Conservation (phyloP, 2,329 filamentous ascomycete species). For the Cordyceps javanica region DNA sequence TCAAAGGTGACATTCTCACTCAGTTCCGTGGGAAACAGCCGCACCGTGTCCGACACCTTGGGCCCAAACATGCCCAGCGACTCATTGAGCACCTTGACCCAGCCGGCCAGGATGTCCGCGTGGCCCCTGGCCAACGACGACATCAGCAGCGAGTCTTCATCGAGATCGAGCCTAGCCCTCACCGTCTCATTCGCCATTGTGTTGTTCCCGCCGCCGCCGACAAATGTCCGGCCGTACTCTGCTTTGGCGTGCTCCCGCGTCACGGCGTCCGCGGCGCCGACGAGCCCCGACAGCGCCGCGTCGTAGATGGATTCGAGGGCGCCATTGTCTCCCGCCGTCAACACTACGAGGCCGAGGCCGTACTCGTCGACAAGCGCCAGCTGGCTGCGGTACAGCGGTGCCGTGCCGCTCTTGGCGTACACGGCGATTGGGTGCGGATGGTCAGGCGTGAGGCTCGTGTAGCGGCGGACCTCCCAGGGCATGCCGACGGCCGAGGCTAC, state of each 20-base stretch:
- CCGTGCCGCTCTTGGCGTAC: slow-evolving; percentile 29
- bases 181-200: slow-evolving; percentile 5
- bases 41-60: slow-evolving; percentile 15
- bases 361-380: slow-evolving; percentile 30
- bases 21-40: slow-evolving; percentile 23
- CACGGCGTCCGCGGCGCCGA: slow-evolving; percentile 23
- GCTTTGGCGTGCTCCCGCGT: slow-evolving; percentile 21
- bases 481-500: slow-evolving; percentile 26
- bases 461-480: slow-evolving; percentile 32
- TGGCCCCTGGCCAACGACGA: slow-evolving; percentile 19
- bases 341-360: slow-evolving; percentile 15
- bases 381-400: slow-evolving; percentile 29
- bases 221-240: slow-evolving; percentile 17
- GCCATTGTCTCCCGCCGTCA: slow-evolving; percentile 15
- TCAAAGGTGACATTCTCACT: slow-evolving; percentile 10
- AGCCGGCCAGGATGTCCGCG: slow-evolving; percentile 16
- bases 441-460: slow-evolving; percentile 19
- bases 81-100: slow-evolving; percentile 19
- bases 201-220: neutral
- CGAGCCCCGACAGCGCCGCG: slow-evolving; percentile 22
- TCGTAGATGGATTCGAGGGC: slow-evolving; percentile 23
- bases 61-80: slow-evolving; percentile 21
- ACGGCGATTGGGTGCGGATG: slow-evolving; percentile 28
- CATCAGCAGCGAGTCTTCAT: slow-evolving; percentile 21
- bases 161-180: slow-evolving; percentile 18